These are phyloP conservation scores for Curvularia eragrostidis DNA, from an alignment of 2,329 filamentous ascomycete species.

Conservation along the genomic window DNA sequence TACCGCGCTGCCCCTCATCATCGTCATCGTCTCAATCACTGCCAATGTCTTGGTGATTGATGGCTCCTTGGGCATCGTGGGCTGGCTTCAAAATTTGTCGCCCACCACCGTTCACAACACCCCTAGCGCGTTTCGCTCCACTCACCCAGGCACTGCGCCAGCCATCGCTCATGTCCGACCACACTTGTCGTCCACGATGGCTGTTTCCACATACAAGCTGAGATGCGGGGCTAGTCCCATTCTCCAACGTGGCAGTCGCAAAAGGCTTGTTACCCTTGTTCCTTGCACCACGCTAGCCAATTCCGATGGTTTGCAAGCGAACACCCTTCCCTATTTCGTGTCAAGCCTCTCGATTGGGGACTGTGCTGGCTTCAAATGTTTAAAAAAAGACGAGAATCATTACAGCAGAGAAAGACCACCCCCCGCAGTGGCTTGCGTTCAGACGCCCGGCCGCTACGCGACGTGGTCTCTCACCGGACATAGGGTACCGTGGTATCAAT, in stretches of 20 bases:
- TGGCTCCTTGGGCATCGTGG: background rate
- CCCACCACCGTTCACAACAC: background rate
- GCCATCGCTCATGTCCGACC: conserved; percentile 8
- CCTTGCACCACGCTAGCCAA: conserved; percentile 11
- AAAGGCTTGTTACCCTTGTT: conserved; percentile 3
- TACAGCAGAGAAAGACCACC: background rate
- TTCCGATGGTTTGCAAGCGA: conserved; percentile 10
- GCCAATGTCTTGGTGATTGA: background rate
- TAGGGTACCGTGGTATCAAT: conserved; percentile 3
- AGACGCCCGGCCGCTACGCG: conserved; percentile 3
- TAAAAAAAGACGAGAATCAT: conserved; percentile 1
- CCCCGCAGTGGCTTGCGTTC: background rate
- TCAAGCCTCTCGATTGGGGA: conserved; percentile 2
- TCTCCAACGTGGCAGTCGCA: conserved; percentile 4
- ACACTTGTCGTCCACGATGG: conserved; percentile 10
- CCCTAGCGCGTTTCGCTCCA: conserved; percentile 5
- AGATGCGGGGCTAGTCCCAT: conserved; percentile 10
- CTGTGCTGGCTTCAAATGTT: background rate
- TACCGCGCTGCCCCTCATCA: background rate
- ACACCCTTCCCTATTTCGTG: background rate
- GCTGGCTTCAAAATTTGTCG: background rate
- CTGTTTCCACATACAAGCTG: conserved; percentile 12
- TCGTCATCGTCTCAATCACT: background rate
- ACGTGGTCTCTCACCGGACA: conserved; percentile 2
- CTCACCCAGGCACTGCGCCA: conserved; percentile 3